These are phyloP conservation scores for Populus hybrid DNA, from an alignment of 441 rosid species.

Conservation along the genomic window DNA sequence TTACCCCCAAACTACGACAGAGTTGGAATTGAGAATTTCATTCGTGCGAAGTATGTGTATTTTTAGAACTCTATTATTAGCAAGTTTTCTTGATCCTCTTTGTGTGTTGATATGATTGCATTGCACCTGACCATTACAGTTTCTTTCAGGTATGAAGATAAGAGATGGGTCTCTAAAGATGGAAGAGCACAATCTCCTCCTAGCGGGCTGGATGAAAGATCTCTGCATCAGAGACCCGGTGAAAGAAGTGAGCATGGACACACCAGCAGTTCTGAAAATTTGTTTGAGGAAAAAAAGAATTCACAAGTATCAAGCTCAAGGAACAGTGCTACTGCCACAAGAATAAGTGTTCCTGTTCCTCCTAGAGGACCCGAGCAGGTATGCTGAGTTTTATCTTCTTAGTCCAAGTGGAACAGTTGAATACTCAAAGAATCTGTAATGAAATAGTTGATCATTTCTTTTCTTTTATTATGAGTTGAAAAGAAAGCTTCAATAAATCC, in stretches of 20 bases:
- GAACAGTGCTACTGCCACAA: slow-evolving; percentile 43
- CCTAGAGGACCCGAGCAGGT: slow-evolving; percentile 65
- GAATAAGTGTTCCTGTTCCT: slow-evolving; percentile 66
- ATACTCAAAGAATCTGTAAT: no score
- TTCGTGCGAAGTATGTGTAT: slow-evolving; percentile 85
- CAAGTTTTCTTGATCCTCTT: neutral
- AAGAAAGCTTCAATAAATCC: no score
- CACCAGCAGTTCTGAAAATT: slow-evolving; percentile 45
- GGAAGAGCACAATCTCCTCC: slow-evolving; percentile 70
- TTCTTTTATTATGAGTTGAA: no score
- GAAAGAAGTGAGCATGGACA: slow-evolving; percentile 53
- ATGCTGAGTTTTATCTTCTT: no score
- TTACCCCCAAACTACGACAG: slow-evolving; percentile 94
- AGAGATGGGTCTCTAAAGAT: slow-evolving; percentile 82
- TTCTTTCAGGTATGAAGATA: slow-evolving; percentile 82
- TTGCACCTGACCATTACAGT: slow-evolving; percentile 12
- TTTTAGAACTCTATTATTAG: slow-evolving; percentile 1
- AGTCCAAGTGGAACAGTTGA: no score
- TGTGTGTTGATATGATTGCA: neutral
- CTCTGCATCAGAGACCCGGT: slow-evolving; percentile 41
- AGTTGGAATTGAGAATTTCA: slow-evolving; percentile 98
- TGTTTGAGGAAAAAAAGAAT: slow-evolving; percentile 55
- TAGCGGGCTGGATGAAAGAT: slow-evolving; percentile 47
- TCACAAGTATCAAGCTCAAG: slow-evolving; percentile 44
- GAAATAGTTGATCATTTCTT: no score